Base-by-base conservation (phyloP, 2,329 filamentous ascomycete genomes). In the Cladosporium sphaerospermum region DNA sequence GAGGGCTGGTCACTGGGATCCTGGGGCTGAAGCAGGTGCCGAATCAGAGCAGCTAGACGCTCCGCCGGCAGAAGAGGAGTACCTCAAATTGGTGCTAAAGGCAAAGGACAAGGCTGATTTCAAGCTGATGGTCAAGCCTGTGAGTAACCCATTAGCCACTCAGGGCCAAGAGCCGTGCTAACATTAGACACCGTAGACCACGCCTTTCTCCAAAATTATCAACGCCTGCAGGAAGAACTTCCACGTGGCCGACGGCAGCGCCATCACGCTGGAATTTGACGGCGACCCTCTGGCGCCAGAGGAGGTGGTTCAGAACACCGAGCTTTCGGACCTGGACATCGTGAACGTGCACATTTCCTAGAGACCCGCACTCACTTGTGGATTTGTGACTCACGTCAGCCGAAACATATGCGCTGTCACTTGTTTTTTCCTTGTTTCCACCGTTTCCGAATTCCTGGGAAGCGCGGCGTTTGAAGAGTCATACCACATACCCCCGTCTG, bases 301-400 rank as follows among this genome's bases (percentile, higher is more conserved):
- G 1, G 71, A 73, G 31, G 79, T 77, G 2, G 76, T 93, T 43
- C 75, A 75, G 42, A 82, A 87, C 34, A 78, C 83, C 2, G 89
- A 89, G 14, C 80, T 95, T 39, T 81, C 82, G 43, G 86, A 95
- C 62, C 77, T 84, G 73, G 88, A 92, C 66, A 77, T 79, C 28
- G 73, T 95, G 33, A 89, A 95, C 68, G 86, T 93, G 18, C 77
- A 85, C 59, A 69, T 90, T 51, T 81, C 76, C 59, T 82, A 57
- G 68, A 11, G 32, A 51, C 37, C 37, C 32, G 33, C 18, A 4
- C 14, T 10, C 18, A 8, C 16, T 8, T 52, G 28, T 37, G 10
- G 28, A 7, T 33, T 31, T 36, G 34, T 44, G 34, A 36, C 18
- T 48, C 34, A 54, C 42, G 28, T 14, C 31, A 13, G n/a, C 16